Base-by-base conservation (phyloP, 352 stramenopile genomes). In the Phytopythium helicoides region DNA sequence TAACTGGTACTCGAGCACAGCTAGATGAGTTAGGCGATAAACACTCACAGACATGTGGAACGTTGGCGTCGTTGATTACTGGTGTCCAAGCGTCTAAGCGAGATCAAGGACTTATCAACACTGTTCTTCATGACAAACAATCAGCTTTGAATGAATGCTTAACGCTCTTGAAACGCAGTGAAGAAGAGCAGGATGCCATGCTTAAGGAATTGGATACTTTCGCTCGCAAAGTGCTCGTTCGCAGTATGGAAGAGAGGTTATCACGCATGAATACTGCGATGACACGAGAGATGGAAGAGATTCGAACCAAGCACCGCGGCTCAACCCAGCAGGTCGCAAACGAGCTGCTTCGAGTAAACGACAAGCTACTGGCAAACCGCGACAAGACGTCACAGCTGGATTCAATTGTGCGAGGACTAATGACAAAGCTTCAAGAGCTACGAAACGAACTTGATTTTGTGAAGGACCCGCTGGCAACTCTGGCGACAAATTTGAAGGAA, bases 401-500 rank as follows among this genome's bases (percentile, higher is more conserved):
- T 34, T 14, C 46, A 0, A 53, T 61, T 14, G 37, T 85, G 26
- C 55, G 52, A 14, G 67, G 62, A 25, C 35, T 78, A 15, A 62
- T 63, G 3, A 31, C 56, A 16, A 48, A 66, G 4, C 37, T 80
- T 6, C 50, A 51, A 9, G 47, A 64, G 37, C 62, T 79, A 4
- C 54, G 71, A 39, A 52, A 58, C 14, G 76, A 87, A 8, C 51
- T 87, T 12, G 60, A 66, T 5, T 54, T 51, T 1, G 68, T 89
- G 6, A 86, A 77, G 64, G 78, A 64, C 1, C 81, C 76, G 16
- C 64, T 89, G 28, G 49, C 71, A 39, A 89, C 76, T 5, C 52
- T 77, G 39, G 68, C 74, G 11, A 70, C 62, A 18, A 89, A 92
- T 46, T 37, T 92, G 37, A 61, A 76, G 25, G 72, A 89, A 52